phyloP scores from a whole-genome alignment of 2,329 filamentous ascomycete genomes.

The Aspergillus chevalieri region DNA sequence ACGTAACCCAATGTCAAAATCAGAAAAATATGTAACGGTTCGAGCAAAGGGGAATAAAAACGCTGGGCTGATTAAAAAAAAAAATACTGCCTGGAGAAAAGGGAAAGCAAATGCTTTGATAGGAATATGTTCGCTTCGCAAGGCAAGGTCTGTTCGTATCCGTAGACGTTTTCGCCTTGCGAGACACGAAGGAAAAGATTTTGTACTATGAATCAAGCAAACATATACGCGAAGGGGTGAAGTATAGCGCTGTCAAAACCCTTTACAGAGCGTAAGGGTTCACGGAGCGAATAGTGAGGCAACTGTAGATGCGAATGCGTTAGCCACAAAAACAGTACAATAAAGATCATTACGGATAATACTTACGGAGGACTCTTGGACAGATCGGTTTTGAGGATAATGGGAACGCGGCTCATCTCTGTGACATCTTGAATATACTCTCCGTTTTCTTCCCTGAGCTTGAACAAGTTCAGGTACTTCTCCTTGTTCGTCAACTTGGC shows the following conservation, averaged over 20 bases:
- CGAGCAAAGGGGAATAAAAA: slow-evolving; percentile 11
- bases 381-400: slow-evolving; percentile 96
- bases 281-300: slow-evolving; percentile 46
- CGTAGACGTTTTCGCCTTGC: slow-evolving; percentile 1
- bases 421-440: slow-evolving; percentile 97
- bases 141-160: slow-evolving; percentile 5
- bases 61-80: slow-evolving; percentile 20
- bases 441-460: slow-evolving; percentile 81
- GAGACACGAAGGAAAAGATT: slow-evolving; percentile 7
- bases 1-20: neutral
- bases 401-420: slow-evolving; percentile 95
- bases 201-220: slow-evolving; percentile 19
- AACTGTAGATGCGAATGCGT: slow-evolving; percentile 26
- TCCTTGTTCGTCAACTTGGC: slow-evolving; percentile 84
- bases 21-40: slow-evolving; percentile 4
- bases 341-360: neutral
- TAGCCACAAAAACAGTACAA: slow-evolving; percentile 11
- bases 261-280: slow-evolving; percentile 46
- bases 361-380: slow-evolving; percentile 99
- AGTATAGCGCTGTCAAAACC: slow-evolving; percentile 5
- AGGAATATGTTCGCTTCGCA: slow-evolving; percentile 8
- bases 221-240: slow-evolving; percentile 18
- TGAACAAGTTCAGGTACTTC: slow-evolving; percentile 88
- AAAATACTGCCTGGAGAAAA: slow-evolving; percentile 11
- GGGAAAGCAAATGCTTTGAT: neutral